Evolutionary conservation across 495 filamentous ascomycete genomes (phyloP).

Genomic region (Wilcoxina mikolae): DNA sequence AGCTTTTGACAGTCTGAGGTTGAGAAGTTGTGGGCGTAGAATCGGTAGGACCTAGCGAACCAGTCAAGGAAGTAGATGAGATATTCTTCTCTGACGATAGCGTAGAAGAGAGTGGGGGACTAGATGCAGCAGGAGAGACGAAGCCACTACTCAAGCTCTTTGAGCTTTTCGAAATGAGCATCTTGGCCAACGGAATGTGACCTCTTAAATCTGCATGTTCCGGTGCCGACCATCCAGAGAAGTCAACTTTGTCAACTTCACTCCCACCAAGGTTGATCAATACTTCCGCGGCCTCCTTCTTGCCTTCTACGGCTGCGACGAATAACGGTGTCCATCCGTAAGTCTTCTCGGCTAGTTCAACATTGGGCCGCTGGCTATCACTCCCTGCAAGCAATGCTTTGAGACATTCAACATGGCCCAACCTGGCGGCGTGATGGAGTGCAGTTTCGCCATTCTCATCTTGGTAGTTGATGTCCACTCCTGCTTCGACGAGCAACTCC

Average conservation of each 20-base stretch:
- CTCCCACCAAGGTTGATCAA: conserved; percentile 58
- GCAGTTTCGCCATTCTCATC: conserved; percentile 88
- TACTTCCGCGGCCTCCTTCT: conserved; percentile 49
- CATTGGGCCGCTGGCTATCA: conserved; percentile 50
- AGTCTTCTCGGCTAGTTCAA: conserved; percentile 64
- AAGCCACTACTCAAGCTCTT: background rate
- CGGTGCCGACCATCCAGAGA: conserved; percentile 85
- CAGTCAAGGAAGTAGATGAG: conserved; percentile 2
- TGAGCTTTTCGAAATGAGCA: conserved; percentile 13
- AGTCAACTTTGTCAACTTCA: conserved; percentile 55
- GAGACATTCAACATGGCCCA: conserved; percentile 69
- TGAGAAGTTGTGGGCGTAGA: conserved; percentile 35
- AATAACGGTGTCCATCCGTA: conserved; percentile 92
- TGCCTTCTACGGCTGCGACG: conserved; percentile 76
- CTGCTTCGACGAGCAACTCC: conserved; percentile 70
- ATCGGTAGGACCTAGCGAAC: conserved; percentile 13
- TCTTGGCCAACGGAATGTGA: conserved; percentile 59
- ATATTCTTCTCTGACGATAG: conserved; percentile 8
- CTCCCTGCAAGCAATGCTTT: conserved; percentile 56
- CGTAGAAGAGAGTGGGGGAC: conserved; percentile 1
- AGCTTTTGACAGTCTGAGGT: conserved; percentile 58
- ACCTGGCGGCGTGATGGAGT: conserved; percentile 79
- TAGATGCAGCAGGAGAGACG: conserved; percentile 14
- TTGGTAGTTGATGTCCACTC: conserved; percentile 68
- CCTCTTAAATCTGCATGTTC: conserved; percentile 86